Evolutionary conservation across 495 filamentous ascomycete species (phyloP).

Genomic region (Trichoderma virens): DNA sequence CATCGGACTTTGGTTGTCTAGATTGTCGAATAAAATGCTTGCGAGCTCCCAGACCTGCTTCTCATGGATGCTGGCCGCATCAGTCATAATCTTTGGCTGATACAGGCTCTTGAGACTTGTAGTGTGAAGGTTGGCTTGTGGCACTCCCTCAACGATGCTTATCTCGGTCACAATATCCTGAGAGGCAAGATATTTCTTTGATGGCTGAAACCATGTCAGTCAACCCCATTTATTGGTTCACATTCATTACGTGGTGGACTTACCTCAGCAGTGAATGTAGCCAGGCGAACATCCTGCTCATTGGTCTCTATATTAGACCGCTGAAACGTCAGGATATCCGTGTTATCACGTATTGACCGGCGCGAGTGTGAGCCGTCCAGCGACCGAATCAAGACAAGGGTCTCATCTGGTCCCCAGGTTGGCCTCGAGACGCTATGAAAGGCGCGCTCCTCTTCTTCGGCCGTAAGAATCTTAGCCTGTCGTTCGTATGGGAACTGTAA

Average conservation of each 20-base stretch:
- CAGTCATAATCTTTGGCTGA: constrained; percentile 15
- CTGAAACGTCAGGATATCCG: constrained; percentile 24
- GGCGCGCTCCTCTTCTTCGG: constrained; percentile 47
- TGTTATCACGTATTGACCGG: constrained; percentile 18
- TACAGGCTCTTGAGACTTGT: constrained; percentile 24
- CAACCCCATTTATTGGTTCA: background rate
- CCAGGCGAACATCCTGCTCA: constrained; percentile 44
- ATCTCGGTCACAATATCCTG: constrained; percentile 37
- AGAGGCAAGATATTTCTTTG: constrained; percentile 25
- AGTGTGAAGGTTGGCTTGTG: constrained; percentile 32
- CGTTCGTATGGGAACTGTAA: constrained; percentile 84
- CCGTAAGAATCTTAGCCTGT: constrained; percentile 50
- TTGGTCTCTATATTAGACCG: constrained; percentile 33
- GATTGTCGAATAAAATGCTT: constrained; percentile 77
- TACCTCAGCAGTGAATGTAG: constrained; percentile 44
- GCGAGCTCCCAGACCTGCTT: constrained; percentile 67
- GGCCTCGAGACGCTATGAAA: constrained; percentile 65
- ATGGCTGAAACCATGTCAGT: constrained; percentile 1
- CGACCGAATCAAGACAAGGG: constrained; percentile 52
- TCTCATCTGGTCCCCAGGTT: constrained; percentile 69
- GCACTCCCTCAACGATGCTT: constrained; percentile 32
- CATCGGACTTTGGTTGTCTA: constrained; percentile 31
- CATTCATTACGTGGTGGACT: constrained; percentile 13
- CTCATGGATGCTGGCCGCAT: constrained; percentile 41
- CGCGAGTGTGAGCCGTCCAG: constrained; percentile 16